Evolutionary conservation across 257 asterid genomes (phyloP).

Genomic region (Solanum bukasovii): DNA sequence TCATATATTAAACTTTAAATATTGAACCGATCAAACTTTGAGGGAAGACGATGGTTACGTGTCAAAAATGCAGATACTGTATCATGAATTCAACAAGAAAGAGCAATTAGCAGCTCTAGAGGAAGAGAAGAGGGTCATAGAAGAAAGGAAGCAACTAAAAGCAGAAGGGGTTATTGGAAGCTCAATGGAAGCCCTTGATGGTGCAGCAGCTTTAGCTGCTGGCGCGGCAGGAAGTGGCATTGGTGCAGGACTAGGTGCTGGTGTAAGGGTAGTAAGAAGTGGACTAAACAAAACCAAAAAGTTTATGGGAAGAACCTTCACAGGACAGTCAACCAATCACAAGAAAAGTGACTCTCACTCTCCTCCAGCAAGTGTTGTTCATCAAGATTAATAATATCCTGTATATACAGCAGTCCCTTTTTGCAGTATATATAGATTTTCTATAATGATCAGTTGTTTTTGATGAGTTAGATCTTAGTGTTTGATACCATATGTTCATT

Average conservation of each 20-base stretch:
- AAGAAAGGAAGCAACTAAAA: constrained; percentile 74
- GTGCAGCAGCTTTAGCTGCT: constrained; percentile 62
- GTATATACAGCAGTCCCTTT: background rate
- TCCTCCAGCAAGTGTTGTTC: background rate
- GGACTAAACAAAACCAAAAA: constrained; percentile 83
- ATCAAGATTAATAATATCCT: background rate
- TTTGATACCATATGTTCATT: background rate
- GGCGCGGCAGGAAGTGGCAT: constrained; percentile 59
- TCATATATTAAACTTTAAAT: background rate
- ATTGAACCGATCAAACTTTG: background rate
- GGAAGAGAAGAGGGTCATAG: constrained; percentile 72
- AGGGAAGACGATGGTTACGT: background rate
- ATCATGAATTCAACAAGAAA: constrained; percentile 75
- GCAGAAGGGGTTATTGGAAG: constrained; percentile 87
- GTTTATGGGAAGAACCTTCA: constrained; percentile 79
- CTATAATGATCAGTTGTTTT: background rate
- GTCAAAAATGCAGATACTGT: constrained; percentile 40
- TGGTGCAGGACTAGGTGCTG: constrained; percentile 62
- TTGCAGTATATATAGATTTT: background rate
- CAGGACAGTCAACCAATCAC: constrained; percentile 32
- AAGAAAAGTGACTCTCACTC: background rate
- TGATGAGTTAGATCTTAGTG: background rate
- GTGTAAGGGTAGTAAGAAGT: constrained; percentile 65
- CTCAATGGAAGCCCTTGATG: constrained; percentile 93
- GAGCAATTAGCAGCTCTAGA: constrained; percentile 79